A percentile compares a stretch with the other conserved stretches of the same genome.
Conservation (phyloP, 768 basidiomycete species). For the Boletus eberwhitei region DNA sequence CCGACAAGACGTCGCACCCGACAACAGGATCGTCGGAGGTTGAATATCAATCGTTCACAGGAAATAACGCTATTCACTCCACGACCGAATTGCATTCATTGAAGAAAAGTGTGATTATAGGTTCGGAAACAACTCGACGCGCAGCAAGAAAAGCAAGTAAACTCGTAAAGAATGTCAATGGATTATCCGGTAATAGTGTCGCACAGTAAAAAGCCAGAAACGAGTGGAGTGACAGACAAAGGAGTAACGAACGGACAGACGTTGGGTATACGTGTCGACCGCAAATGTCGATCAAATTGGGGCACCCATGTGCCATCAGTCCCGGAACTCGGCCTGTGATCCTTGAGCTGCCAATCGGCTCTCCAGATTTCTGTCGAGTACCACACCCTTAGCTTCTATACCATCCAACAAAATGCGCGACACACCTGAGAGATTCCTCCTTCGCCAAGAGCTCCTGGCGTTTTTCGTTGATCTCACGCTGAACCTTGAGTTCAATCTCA, state of each 20-base stretch:
- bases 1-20: constrained; percentile 10
- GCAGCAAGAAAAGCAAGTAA: constrained; percentile 30
- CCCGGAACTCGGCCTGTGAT: constrained; percentile 74
- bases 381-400: neutral
- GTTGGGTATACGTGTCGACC: constrained; percentile 35
- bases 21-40: constrained; percentile 26
- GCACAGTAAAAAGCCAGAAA: constrained; percentile 34
- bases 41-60: constrained; percentile 18
- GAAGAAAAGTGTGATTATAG: constrained; percentile 20
- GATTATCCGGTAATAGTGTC: constrained; percentile 36
- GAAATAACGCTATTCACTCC: constrained; percentile 4
- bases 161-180: constrained; percentile 35
- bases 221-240: constrained; percentile 34
- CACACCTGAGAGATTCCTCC: constrained; percentile 87
- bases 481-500: constrained; percentile 97
- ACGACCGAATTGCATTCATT: constrained; percentile 4
- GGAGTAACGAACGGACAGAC: constrained; percentile 33
- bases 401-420: neutral
- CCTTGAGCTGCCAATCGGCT: constrained; percentile 89
- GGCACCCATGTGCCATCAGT: constrained; percentile 39
- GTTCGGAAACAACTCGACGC: constrained; percentile 16
- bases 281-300: constrained; percentile 21
- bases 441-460: constrained; percentile 94
- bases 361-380: constrained; percentile 67
- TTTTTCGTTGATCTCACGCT: constrained; percentile 97